Evolutionary conservation across 2,329 filamentous ascomycete genomes (phyloP).

Genomic region (Fusarium solani-melongenae): DNA sequence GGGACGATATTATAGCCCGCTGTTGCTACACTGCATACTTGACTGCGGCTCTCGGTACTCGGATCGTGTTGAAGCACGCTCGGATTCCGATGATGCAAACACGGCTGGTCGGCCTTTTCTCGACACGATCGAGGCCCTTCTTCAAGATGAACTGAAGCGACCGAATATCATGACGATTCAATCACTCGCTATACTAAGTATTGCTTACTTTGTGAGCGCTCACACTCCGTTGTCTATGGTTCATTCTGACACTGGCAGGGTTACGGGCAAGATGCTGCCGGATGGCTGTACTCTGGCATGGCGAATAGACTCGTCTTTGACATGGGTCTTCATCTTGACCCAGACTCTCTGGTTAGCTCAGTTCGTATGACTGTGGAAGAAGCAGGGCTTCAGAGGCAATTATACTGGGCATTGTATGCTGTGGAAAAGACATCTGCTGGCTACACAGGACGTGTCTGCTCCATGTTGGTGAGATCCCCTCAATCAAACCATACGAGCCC

Average conservation of each 20-base stretch:
- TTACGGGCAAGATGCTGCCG: neutral
- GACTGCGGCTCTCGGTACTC: neutral
- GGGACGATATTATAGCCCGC: neutral
- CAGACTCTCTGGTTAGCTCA: neutral
- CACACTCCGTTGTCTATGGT: rapidly evolving
- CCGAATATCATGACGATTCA: neutral
- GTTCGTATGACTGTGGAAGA: neutral
- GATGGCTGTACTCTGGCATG: neutral
- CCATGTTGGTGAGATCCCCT: neutral
- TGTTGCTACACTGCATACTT: neutral
- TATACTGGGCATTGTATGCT: neutral
- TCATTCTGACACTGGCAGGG: neutral
- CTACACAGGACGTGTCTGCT: neutral
- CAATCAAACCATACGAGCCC: neutral
- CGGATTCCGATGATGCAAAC: neutral
- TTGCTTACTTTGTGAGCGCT: neutral
- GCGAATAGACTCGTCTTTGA: neutral
- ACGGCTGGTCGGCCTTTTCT: neutral
- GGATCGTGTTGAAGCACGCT: neutral
- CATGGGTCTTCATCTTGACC: neutral
- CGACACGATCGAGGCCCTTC: neutral
- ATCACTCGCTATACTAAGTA: neutral
- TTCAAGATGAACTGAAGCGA: neutral
- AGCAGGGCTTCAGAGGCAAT: neutral
- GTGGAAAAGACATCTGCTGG: neutral